Conservation (phyloP, 2,329 filamentous ascomycete species). For the Ustilaginoidea virens region DNA sequence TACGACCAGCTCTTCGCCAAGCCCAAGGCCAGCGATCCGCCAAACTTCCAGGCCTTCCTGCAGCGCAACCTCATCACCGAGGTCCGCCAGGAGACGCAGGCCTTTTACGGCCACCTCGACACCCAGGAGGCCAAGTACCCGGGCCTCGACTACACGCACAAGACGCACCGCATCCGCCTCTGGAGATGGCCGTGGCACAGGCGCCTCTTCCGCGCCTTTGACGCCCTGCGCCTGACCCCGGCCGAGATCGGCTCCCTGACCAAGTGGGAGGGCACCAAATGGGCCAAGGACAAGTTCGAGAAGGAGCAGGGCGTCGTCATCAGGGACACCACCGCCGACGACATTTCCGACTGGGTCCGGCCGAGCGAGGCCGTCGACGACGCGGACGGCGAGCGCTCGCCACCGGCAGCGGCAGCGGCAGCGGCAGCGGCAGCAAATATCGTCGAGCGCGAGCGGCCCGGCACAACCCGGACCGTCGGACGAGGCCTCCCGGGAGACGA, state of each 20-base stretch:
- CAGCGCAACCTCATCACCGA: constrained; percentile 59
- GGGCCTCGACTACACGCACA: constrained; percentile 62
- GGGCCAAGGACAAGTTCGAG: constrained; percentile 71
- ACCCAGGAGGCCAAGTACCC: constrained; percentile 71
- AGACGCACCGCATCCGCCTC: constrained; percentile 61
- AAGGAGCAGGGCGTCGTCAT: constrained; percentile 57
- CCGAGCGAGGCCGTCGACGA: constrained; percentile 7
- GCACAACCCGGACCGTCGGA: constrained; percentile 7
- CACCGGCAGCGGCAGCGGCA: no score
- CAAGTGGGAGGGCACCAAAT: constrained; percentile 71
- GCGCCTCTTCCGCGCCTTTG: constrained; percentile 62
- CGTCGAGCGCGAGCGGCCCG: constrained; percentile 3
- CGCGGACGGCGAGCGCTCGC: no score
- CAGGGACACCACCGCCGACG: constrained; percentile 55
- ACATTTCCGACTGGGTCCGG: constrained; percentile 41
- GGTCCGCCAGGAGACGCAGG: constrained; percentile 63
- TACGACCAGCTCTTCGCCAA: constrained; percentile 60
- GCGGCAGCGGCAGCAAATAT: no score
- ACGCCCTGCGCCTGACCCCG: constrained; percentile 50
- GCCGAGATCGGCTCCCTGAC: constrained; percentile 57
- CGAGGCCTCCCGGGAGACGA: constrained; percentile 2
- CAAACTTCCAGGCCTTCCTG: constrained; percentile 55
- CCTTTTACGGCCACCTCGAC: constrained; percentile 66
- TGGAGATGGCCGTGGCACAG: constrained; percentile 64
- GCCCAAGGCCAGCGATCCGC: constrained; percentile 50